Base-by-base conservation (phyloP, 1,284 basidiomycete genomes). In the Rhodotorula sp. region DNA sequence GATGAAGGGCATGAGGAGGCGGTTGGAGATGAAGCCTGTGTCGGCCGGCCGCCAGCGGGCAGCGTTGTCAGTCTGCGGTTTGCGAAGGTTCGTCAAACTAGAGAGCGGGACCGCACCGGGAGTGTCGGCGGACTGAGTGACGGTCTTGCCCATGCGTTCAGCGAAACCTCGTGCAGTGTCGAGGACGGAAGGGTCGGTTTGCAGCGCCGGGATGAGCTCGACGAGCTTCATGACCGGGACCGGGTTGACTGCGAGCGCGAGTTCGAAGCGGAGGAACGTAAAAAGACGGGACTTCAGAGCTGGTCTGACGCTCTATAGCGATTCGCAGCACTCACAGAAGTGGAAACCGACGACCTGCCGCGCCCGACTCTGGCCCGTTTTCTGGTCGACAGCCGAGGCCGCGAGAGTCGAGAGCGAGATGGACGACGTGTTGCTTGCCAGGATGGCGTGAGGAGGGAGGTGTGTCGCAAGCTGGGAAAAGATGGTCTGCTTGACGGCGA, bases 351-450 rank as follows among this genome's bases (percentile, higher is more conserved):
- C 89, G 53, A 92, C 89, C 60, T 89, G 84, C 50, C 85, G 83
- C 11, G 90, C 52, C 30, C 68, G 40, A 40, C 60, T 50, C 44
- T 69, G 40, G 24, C 64, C 61, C 18, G 61, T 64, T 54, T 67
- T 60, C 20, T 31, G 26, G 40, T 58, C 47, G 73, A 58, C 76
- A 58, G 89, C 88, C 30, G 89, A 83, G 13, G 89, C 88, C 0
- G 95, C 94, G 67, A 98, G 91, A 81, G 94, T 94, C 31, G 93
- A 94, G 59, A 99, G 88, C 74, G 90, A 92, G 75, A 98, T 96
- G 18, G 91, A 94, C 64, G 91, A 94, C 4, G 94, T 99, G 79
- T 99, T 98, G 61, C 88, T 88, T 0, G 94, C 94, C 34, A 99
- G 83, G 64, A 98, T 93, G 5, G 92, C 86, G 44, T 86, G 84